Evolutionary conservation across 2,329 filamentous ascomycete species (phyloP).

Genomic region (Cordyceps javanica): DNA sequence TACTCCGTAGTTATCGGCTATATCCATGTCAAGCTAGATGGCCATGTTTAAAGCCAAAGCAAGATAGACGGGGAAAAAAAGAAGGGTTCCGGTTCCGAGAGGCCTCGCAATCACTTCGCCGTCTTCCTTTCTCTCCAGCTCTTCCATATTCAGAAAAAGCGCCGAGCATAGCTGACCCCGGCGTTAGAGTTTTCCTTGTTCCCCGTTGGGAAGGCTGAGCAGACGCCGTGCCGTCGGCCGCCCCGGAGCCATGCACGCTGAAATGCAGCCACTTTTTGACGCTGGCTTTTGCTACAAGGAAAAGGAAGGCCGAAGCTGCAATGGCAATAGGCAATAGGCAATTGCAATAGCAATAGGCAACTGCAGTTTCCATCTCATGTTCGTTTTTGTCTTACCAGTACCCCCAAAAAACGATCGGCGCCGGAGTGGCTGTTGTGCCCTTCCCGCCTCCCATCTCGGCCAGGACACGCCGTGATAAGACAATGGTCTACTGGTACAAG

Average conservation of each 20-base stretch:
- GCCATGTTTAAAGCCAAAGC: neutral
- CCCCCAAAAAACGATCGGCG: too few relatives aligned
- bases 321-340: too few relatives aligned
- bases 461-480: neutral
- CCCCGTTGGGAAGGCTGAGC: conserved; percentile 6
- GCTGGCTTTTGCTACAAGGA: neutral
- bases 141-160: neutral
- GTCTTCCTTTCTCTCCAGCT: neutral
- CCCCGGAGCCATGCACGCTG: conserved; percentile 5
- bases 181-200: conserved; percentile 1
- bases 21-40: neutral
- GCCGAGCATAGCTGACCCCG: neutral
- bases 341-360: too few relatives aligned
- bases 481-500: neutral
- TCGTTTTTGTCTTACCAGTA: too few relatives aligned
- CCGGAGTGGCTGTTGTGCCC: too few relatives aligned
- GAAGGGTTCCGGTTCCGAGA: neutral
- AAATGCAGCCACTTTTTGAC: conserved; percentile 5
- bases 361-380: too few relatives aligned
- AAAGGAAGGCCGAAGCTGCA: too few relatives aligned
- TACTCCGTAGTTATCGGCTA: too few relatives aligned
- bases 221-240: conserved; percentile 8
- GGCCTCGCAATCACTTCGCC: neutral
- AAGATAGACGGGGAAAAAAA: neutral
- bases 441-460: neutral